Conservation (phyloP, 805 yeast genomes). For the Pichia californica region DNA sequence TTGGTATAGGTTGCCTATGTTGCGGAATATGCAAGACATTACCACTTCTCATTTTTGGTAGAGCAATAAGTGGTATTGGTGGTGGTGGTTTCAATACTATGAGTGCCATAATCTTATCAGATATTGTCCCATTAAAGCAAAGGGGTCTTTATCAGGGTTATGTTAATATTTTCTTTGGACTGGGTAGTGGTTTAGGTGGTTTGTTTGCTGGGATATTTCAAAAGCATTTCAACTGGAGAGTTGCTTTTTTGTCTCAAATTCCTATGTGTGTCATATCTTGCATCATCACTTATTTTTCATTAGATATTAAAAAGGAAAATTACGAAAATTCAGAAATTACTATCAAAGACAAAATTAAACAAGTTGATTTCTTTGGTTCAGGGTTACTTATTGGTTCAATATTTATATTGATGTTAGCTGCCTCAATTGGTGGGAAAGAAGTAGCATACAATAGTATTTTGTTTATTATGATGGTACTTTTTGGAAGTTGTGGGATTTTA, state of each 20-base stretch:
- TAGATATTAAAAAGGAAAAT: too few species aligned
- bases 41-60: constrained; percentile 43
- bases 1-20: constrained; percentile 34
- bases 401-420: too few species aligned
- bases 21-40: constrained; percentile 37
- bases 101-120: constrained; percentile 70
- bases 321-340: too few species aligned
- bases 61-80: constrained; percentile 79
- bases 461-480: constrained; percentile 29
- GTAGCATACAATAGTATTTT: too few species aligned
- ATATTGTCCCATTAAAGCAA: constrained; percentile 66
- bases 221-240: constrained; percentile 57
- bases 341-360: too few species aligned
- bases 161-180: constrained; percentile 67
- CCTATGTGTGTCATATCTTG: too few species aligned
- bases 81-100: constrained; percentile 81
- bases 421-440: too few species aligned
- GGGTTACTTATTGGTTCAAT: too few species aligned
- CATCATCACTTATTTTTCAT: too few species aligned
- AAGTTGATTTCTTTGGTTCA: too few species aligned
- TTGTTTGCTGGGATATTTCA: constrained; percentile 53
- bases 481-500: constrained; percentile 12
- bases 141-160: constrained; percentile 82
- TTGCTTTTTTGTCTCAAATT: constrained; percentile 50
- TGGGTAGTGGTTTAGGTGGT: constrained; percentile 74